Conservation (phyloP, 78 protist genomes). For the Cavenderia fasciculata region DNA sequence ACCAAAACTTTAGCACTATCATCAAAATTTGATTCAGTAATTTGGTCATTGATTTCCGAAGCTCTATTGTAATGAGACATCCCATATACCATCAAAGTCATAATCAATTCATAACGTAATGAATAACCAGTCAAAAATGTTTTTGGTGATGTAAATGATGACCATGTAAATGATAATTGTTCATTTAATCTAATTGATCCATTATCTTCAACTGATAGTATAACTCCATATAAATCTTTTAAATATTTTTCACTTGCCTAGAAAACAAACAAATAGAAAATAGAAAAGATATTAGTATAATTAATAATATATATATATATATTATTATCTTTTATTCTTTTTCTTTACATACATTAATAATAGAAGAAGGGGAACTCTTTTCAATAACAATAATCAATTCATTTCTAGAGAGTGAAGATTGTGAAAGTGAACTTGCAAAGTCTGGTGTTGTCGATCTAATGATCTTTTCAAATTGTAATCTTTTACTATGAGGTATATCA, state of each 20-base stretch:
- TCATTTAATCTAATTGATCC: constrained; percentile 53
- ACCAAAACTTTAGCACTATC: constrained; percentile 47
- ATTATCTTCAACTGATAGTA: constrained; percentile 31
- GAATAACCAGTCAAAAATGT: constrained; percentile 41
- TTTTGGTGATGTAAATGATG: neutral
- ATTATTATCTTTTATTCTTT: neutral
- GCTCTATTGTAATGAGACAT: constrained; percentile 57
- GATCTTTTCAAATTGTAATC: constrained; percentile 68
- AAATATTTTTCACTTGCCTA: constrained; percentile 60
- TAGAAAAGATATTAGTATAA: neutral
- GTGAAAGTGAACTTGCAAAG: neutral
- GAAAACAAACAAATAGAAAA: neutral
- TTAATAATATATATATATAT: neutral
- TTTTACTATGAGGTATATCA: constrained; percentile 38
- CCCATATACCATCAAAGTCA: constrained; percentile 31
- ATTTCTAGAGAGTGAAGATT: constrained; percentile 29
- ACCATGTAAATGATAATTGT: constrained; percentile 52
- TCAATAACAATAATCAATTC: constrained; percentile 60
- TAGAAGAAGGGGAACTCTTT: constrained; percentile 30
- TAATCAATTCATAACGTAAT: constrained; percentile 51
- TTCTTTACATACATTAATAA: neutral
- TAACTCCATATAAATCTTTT: constrained; percentile 49
- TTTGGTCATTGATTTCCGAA: constrained; percentile 29
- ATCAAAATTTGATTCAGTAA: constrained; percentile 46
- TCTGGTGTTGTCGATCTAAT: constrained; percentile 54